Percentiles rank a stretch among this genome's conserved stretches.
Evolutionary conservation across 2,329 filamentous ascomycete genomes (phyloP).

Genomic region (Epichloe aotearoae): DNA sequence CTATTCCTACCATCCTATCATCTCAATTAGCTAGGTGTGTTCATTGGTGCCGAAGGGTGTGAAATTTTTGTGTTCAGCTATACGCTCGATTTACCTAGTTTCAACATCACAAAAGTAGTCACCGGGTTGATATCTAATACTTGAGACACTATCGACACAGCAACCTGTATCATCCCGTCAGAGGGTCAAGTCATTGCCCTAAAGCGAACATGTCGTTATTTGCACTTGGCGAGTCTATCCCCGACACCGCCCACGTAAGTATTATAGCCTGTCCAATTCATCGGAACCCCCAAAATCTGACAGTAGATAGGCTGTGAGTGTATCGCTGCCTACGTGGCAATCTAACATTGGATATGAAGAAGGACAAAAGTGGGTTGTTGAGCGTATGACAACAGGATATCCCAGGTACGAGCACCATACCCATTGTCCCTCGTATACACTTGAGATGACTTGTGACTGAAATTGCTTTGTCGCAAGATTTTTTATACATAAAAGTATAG

Average conservation of each 20-base stretch:
- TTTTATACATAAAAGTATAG: slow-evolving; percentile 78
- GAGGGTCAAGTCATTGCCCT: no score
- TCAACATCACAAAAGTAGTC: no score
- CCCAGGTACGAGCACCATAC: slow-evolving; percentile 49
- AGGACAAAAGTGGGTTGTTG: slow-evolving; percentile 74
- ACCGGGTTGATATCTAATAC: no score
- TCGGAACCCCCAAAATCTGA: background rate
- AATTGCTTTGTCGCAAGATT: slow-evolving; percentile 45
- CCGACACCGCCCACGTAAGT: slow-evolving; percentile 66
- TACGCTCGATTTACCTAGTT: no score
- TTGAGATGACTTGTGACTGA: background rate
- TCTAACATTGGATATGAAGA: slow-evolving; percentile 91
- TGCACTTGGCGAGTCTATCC: slow-evolving; percentile 57
- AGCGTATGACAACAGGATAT: slow-evolving; percentile 80
- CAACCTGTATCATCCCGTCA: no score
- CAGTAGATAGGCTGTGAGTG: slow-evolving; percentile 66
- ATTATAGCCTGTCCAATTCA: background rate
- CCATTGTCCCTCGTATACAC: background rate
- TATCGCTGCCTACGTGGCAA: slow-evolving; percentile 87
- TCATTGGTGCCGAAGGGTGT: no score
- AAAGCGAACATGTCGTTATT: slow-evolving; percentile 32
- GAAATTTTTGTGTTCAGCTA: no score
- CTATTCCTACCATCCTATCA: no score
- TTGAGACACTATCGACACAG: no score
- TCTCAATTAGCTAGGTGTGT: no score